phyloP scores from a whole-genome alignment of 1,284 basidiomycete species.

The Cryptococcus sp. region DNA sequence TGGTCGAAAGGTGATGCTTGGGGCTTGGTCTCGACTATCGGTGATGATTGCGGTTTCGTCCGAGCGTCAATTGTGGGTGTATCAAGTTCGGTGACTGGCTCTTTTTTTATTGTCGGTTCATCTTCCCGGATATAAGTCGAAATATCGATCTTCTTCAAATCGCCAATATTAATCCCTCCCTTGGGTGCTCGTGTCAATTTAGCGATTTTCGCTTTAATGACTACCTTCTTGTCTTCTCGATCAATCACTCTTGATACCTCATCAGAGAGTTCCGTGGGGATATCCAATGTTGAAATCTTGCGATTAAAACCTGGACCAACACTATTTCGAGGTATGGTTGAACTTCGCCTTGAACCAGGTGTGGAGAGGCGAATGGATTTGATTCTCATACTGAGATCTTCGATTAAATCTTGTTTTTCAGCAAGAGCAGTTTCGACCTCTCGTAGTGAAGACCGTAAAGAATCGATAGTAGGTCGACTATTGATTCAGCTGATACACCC shows the following conservation, averaged over 20 bases:
- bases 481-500: background rate
- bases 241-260: slow-evolving; percentile 8
- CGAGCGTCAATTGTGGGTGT: too few species aligned
- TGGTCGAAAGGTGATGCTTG: slow-evolving; percentile 19
- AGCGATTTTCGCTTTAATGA: slow-evolving; percentile 8
- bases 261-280: slow-evolving; percentile 4
- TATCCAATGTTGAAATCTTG: background rate
- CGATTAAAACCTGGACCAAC: background rate
- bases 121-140: background rate
- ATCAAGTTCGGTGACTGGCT: too few species aligned
- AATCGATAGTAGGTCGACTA: background rate
- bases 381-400: slow-evolving; percentile 49
- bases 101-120: background rate
- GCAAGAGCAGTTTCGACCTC: slow-evolving; percentile 50
- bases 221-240: slow-evolving; percentile 1
- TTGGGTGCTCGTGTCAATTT: slow-evolving; percentile 4
- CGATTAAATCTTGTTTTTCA: slow-evolving; percentile 47
- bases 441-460: slow-evolving; percentile 35
- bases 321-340: too few species aligned
- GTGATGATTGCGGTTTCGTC: too few species aligned
- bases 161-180: too few species aligned
- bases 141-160: background rate
- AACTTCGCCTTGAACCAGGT: slow-evolving; percentile 1
- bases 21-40: slow-evolving; percentile 10
- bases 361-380: slow-evolving; percentile 31